Percentiles rank a stretch among this genome's conserved stretches.
phyloP scores from a whole-genome alignment of 1,284 basidiomycete species.

The Pulchroboletus neoregius region DNA sequence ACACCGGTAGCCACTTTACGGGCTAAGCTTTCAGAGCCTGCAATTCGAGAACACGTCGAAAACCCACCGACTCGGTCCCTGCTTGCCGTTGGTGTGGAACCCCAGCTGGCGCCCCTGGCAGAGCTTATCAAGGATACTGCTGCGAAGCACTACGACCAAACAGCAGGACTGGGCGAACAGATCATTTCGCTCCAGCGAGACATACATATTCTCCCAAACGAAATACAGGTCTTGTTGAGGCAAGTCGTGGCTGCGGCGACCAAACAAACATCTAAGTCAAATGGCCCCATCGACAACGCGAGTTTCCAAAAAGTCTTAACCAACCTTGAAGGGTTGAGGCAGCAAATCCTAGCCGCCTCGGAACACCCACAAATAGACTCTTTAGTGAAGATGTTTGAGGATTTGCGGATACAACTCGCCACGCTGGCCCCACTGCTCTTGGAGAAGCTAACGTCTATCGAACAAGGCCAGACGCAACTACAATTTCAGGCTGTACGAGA shows the following conservation, averaged over 20 bases:
- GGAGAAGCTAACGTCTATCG: conserved; percentile 27
- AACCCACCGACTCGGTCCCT: conserved; percentile 17
- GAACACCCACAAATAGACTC: conserved; percentile 17
- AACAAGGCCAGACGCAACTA: conserved; percentile 23
- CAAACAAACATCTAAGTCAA: conserved; percentile 2
- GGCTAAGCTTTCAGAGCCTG: conserved; percentile 24
- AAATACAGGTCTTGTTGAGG: conserved; percentile 23
- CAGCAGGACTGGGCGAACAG: conserved; percentile 35
- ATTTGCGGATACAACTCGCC: conserved; percentile 21
- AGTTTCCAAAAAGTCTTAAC: conserved; percentile 20
- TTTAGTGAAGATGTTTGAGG: conserved; percentile 25
- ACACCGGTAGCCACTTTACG: conserved; percentile 10
- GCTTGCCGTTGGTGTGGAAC: conserved; percentile 10
- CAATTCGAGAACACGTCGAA: conserved; percentile 22
- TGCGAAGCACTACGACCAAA: conserved; percentile 36
- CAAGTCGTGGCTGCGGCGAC: conserved; percentile 6
- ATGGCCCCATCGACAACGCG: background rate
- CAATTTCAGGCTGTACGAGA: conserved; percentile 11
- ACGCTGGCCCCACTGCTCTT: conserved; percentile 23
- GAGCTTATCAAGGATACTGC: conserved; percentile 39
- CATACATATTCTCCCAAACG: conserved; percentile 30
- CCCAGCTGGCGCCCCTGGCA: conserved; percentile 27
- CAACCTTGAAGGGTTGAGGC: conserved; percentile 23
- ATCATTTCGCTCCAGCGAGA: conserved; percentile 38
- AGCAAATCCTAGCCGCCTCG: conserved; percentile 15